phyloP scores from a whole-genome alignment of 192 early-diverging fungal species.

The Coemansia umbellata region DNA sequence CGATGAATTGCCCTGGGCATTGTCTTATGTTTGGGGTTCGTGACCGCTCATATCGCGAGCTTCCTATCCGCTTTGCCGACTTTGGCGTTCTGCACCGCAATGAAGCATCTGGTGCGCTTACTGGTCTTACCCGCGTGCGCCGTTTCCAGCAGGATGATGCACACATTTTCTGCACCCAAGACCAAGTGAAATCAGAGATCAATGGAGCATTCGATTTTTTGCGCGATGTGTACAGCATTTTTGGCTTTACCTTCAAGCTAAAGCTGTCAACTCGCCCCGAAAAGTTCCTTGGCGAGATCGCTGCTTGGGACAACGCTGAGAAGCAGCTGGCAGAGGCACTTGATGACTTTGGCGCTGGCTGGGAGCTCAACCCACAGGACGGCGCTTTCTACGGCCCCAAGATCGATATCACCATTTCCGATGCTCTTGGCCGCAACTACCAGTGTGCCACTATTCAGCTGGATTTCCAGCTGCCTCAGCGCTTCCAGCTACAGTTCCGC shows the following conservation, averaged over 20 bases:
- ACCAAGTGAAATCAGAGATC: conserved; percentile 87
- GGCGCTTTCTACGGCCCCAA: conserved; percentile 99
- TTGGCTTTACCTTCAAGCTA: conserved; percentile 90
- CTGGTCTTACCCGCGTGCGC: conserved; percentile 93
- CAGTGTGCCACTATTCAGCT: conserved; percentile 99
- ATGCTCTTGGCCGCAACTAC: conserved; percentile 84
- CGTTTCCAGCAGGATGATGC: conserved; percentile 99
- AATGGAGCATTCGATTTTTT: conserved; percentile 81
- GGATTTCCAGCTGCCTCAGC: conserved; percentile 95
- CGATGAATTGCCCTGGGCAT: conserved; percentile 99
- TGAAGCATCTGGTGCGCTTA: conserved; percentile 88
- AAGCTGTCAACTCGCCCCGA: conserved; percentile 96
- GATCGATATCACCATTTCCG: conserved; percentile 95
- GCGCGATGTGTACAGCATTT: conserved; percentile 84
- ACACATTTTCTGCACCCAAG: conserved; percentile 92
- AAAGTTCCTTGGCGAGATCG: conserved; percentile 86
- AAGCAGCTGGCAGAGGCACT: conserved; percentile 71
- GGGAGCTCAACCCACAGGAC: conserved; percentile 92
- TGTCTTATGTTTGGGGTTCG: conserved; percentile 93
- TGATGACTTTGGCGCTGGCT: conserved; percentile 71
- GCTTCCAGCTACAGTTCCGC: conserved; percentile 90
- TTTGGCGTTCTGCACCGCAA: conserved; percentile 98
- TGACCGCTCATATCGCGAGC: conserved; percentile 92
- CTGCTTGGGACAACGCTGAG: conserved; percentile 93
- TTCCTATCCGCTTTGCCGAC: conserved; percentile 93